These are phyloP conservation scores for Pseudozyma sp. DNA, from an alignment of 1,284 basidiomycete genomes.

Conservation along the genomic window DNA sequence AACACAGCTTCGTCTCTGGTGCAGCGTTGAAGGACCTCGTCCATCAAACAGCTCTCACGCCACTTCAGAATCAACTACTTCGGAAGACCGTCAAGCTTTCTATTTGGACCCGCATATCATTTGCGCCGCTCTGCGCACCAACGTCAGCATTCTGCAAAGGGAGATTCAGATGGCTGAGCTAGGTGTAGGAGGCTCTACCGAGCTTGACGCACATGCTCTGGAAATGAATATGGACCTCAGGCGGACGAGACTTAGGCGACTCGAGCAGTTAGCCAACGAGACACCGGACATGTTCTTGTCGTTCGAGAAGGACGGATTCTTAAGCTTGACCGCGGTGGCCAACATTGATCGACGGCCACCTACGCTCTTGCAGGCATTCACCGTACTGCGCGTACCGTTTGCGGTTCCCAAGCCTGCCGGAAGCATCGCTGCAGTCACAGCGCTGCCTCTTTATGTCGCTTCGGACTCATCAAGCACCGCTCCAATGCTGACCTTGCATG, in stretches of 20 bases:
- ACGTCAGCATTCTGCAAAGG: conserved; percentile 41
- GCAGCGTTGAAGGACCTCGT: conserved; percentile 30
- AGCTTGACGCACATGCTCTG: conserved; percentile 16
- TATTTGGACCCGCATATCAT: conserved; percentile 46
- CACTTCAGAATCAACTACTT: not conserved
- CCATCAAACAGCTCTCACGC: not conserved
- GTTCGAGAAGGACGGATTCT: conserved; percentile 26
- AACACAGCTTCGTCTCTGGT: conserved; percentile 50
- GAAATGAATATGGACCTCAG: conserved; percentile 48
- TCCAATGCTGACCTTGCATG: conserved; percentile 27
- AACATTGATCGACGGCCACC: conserved; percentile 58
- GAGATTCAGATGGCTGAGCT: conserved; percentile 56
- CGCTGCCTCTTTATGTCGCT: conserved; percentile 21
- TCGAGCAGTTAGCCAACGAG: conserved; percentile 54
- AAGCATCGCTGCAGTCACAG: conserved; percentile 13
- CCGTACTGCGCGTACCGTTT: conserved; percentile 45
- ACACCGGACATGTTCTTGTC: conserved; percentile 57
- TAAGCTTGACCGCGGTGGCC: conserved; percentile 51
- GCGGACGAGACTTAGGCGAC: conserved; percentile 38
- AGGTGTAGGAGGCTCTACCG: conserved; percentile 26
- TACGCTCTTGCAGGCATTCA: conserved; percentile 50
- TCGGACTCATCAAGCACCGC: conserved; percentile 32
- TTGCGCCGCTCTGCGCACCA: conserved; percentile 37
- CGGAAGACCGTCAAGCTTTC: conserved; percentile 8
- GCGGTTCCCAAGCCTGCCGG: conserved; percentile 4